A percentile compares a stretch with the other conserved stretches of the same genome.
Conservation (phyloP, 2,329 filamentous ascomycete species). For the Aureobasidium uvarum region DNA sequence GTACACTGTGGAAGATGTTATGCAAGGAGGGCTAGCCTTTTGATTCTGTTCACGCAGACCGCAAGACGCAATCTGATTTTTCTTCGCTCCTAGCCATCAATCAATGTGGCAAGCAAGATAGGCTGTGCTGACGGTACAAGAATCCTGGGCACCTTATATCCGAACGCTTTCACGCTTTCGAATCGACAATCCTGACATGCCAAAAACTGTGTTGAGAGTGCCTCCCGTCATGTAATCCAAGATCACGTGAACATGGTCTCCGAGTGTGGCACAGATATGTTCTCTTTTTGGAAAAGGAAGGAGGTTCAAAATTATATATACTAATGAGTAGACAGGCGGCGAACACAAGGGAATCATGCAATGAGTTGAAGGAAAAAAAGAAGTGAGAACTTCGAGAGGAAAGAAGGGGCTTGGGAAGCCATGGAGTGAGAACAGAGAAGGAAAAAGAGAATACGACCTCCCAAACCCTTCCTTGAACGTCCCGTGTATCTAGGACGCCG, state of each 20-base stretch:
- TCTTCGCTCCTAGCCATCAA: neutral
- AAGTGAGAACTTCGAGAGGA: slow-evolving; percentile 5
- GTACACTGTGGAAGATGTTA: neutral
- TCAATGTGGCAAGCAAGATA: neutral
- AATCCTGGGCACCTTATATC: neutral
- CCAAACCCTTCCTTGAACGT: neutral
- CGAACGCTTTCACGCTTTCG: neutral
- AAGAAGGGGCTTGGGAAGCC: slow-evolving; percentile 7
- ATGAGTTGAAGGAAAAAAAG: neutral
- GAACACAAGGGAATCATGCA: slow-evolving; percentile 25
- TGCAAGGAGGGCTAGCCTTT: neutral
- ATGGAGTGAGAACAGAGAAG: slow-evolving; percentile 3
- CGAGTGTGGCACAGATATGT: neutral
- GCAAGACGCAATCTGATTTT: neutral
- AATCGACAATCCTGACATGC: slow-evolving; percentile 7
- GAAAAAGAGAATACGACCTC: slow-evolving; percentile 12
- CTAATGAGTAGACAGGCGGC: slow-evolving; percentile 24
- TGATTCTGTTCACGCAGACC: neutral
- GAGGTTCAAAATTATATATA: slow-evolving; percentile 26
- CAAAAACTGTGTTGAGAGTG: neutral
- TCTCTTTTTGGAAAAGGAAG: neutral
- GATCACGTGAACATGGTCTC: neutral
- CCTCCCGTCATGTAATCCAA: neutral
- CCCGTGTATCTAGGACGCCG: slow-evolving; percentile 26
- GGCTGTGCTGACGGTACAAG: neutral